Percentiles rank a stretch among this genome's conserved stretches.
Evolutionary conservation across 2,329 filamentous ascomycete species (phyloP).

Genomic region (Penicillium sp.): DNA sequence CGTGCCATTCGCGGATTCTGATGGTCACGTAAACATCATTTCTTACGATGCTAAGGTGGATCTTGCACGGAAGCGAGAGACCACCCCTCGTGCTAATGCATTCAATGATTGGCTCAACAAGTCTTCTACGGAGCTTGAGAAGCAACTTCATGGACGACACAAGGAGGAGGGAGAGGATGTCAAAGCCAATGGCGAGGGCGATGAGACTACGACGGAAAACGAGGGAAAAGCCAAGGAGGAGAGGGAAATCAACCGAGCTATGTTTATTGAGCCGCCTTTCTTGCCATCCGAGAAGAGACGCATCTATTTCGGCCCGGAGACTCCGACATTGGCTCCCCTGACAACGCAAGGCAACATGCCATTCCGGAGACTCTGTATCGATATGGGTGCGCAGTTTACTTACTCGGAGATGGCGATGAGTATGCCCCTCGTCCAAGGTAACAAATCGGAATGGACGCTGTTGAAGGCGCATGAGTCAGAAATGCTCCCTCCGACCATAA

Average conservation of each 20-base stretch:
- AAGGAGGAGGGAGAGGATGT: slow-evolving; percentile 33
- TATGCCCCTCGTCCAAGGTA: slow-evolving; percentile 79
- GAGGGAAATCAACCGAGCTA: slow-evolving; percentile 66
- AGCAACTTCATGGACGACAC: slow-evolving; percentile 47
- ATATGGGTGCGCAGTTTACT: slow-evolving; percentile 84
- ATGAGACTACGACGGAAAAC: slow-evolving; percentile 10
- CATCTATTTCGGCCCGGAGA: slow-evolving; percentile 90
- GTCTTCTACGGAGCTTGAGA: slow-evolving; percentile 49
- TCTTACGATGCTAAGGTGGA: slow-evolving; percentile 64
- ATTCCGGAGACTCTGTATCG: slow-evolving; percentile 82
- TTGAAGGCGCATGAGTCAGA: slow-evolving; percentile 90
- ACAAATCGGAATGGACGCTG: slow-evolving; percentile 89
- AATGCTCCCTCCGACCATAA: slow-evolving; percentile 64
- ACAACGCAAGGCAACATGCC: slow-evolving; percentile 96
- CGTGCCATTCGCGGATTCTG: slow-evolving; percentile 37
- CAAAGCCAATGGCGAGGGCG: slow-evolving; percentile 19
- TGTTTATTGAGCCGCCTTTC: slow-evolving; percentile 79
- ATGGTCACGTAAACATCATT: slow-evolving; percentile 72
- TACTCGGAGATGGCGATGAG: slow-evolving; percentile 99
- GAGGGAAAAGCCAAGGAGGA: slow-evolving; percentile 35
- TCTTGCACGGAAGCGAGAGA: slow-evolving; percentile 65
- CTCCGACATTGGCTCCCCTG: slow-evolving; percentile 84
- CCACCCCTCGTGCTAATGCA: slow-evolving; percentile 66
- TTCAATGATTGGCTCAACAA: slow-evolving; percentile 74
- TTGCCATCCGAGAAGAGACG: slow-evolving; percentile 87